Conservation (phyloP, 2,329 filamentous ascomycete genomes). For the Sclerotinia nivalis region DNA sequence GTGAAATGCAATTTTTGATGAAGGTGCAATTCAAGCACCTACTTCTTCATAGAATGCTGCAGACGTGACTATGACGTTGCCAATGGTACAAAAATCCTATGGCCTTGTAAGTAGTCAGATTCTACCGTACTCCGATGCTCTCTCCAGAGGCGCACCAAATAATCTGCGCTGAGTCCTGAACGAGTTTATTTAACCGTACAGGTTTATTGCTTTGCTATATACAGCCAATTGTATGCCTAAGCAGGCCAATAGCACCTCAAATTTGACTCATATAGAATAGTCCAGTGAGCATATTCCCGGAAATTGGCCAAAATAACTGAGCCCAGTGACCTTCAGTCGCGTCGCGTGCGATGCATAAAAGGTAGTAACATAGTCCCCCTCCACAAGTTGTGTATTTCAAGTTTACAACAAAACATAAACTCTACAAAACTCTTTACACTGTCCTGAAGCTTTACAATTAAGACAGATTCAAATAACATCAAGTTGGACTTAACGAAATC, state of each 20-base stretch:
- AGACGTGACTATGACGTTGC: neutral
- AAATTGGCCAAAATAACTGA: no score
- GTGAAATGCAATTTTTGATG: neutral
- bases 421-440: neutral
- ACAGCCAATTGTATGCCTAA: neutral
- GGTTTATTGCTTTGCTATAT: neutral
- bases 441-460: no score
- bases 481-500: neutral
- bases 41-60: accelerated
- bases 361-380: neutral
- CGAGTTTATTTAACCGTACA: neutral
- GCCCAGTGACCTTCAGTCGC: neutral
- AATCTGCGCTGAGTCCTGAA: no score
- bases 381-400: neutral
- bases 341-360: neutral
- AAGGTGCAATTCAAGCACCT: neutral
- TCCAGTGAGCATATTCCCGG: no score
- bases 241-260: neutral
- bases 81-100: no score
- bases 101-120: accelerated
- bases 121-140: accelerated
- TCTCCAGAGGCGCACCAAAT: neutral
- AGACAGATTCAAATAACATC: neutral
- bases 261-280: neutral
- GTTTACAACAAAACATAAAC: neutral